Evolutionary conservation across 2,329 filamentous ascomycete species (phyloP), one percentile per base, ranked within the genome.

Genomic region (Hypoxylon sp.): DNA sequence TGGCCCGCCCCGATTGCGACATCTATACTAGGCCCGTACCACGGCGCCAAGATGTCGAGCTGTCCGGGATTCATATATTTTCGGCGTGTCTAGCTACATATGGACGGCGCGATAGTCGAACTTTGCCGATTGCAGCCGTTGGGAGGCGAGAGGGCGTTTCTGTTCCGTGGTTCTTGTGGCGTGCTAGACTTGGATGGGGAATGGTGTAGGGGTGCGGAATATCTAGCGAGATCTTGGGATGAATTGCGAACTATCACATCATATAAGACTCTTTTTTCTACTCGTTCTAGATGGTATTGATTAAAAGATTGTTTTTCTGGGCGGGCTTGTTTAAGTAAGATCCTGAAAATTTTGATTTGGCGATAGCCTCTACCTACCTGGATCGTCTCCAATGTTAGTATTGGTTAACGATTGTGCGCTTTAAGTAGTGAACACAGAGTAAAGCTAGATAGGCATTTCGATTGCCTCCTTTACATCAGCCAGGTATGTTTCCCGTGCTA

Each of bases 1-100:
- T 68, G 60, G 17, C 52, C 61, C 65, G 51, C 65, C 36, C 61
- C 58, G 61, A 68, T 68, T 50, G 58, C 65, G 65, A 68, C 61
- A 68, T 65, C 45, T 36, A 30, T 41, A 30, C 49, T 65, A 36
- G 61, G 36, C 41, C 61, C 49, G 11, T 23, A 45, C 38, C 38
- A 17, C 38, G 17, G 19, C 38, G 56, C 53, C 48, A 62, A 43
- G 61, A 49, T 32, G 23, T 51, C 49, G 25, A 23, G 25, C n/a
- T 34, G 32, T 9, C 41, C 59, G 30, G 46, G 41, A 34, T 43
- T 25, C 41, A 43, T 21, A 51, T 63, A 55, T 46, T 38, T 51
- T 63, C 59, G 53, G 63, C 38, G 23, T 13, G 23, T 60, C 59
- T 59, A 56, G 60, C 64, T 25, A 30, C 14, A 50, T 67, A 17